Percentiles rank a stretch among this genome's conserved stretches.
phyloP scores from a whole-genome alignment of 2,329 filamentous ascomycete species.

The Purpureocillium takamizusanense region DNA sequence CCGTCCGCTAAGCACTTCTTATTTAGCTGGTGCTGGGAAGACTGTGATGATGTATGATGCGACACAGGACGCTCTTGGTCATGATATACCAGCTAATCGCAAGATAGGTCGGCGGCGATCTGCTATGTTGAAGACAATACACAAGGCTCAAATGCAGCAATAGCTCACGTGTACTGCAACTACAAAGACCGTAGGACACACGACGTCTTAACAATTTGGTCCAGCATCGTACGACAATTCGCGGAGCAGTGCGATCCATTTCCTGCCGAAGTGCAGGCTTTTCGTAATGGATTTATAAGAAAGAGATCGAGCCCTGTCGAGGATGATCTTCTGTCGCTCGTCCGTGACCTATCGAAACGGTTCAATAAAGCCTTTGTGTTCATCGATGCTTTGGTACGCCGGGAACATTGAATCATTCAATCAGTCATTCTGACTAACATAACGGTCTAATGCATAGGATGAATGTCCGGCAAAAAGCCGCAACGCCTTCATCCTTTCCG shows the following conservation, averaged over 20 bases:
- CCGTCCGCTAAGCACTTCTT: neutral
- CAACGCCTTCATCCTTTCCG: constrained; percentile 2
- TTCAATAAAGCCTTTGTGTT: constrained; percentile 4
- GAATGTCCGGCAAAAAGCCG: constrained; percentile 5
- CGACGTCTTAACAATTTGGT: constrained; percentile 2
- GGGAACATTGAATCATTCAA: neutral
- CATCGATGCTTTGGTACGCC: constrained; percentile 6
- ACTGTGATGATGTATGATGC: constrained; percentile 7
- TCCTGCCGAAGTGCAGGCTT: constrained; percentile 4
- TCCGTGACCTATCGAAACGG: constrained; percentile 1
- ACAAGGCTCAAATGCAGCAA: constrained; percentile 1
- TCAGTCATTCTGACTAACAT: neutral
- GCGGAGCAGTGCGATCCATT: constrained; percentile 4
- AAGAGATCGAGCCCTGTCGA: constrained; percentile 5
- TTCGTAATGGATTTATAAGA: constrained; percentile 4
- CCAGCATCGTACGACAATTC: constrained; percentile 5
- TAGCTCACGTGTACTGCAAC: constrained; percentile 7
- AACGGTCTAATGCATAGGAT: constrained; percentile 1
- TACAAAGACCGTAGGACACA: constrained; percentile 5
- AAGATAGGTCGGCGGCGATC: constrained; percentile 4
- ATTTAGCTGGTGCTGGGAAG: constrained; percentile 7
- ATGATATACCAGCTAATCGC: neutral
- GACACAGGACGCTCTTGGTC: too few relatives aligned
- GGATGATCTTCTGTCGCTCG: constrained; percentile 4
- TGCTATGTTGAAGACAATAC: constrained; percentile 5